Conservation (phyloP, 2,329 filamentous ascomycete genomes). For the Chrysoporthe puriensis region DNA sequence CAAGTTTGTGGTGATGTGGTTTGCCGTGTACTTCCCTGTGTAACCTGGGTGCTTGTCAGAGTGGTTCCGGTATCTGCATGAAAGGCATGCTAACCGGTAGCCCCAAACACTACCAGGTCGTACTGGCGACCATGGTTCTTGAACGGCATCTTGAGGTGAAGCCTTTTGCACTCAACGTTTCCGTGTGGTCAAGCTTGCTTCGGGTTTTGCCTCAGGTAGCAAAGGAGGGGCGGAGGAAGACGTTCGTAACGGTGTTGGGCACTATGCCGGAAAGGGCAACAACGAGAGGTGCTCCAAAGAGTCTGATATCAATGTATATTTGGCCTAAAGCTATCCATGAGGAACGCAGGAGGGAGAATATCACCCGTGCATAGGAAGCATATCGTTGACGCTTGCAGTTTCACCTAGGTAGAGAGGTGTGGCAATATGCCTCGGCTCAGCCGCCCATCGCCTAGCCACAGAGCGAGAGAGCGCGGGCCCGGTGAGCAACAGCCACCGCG, state of each 20-base stretch:
- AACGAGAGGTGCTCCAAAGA: neutral
- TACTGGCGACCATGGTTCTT: slow-evolving; percentile 58
- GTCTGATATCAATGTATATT: neutral
- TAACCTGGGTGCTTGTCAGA: slow-evolving; percentile 61
- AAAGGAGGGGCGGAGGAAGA: neutral
- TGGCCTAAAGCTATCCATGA: neutral
- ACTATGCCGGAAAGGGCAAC: neutral
- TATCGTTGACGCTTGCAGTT: neutral
- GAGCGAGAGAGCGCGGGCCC: no score
- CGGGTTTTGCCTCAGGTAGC: neutral
- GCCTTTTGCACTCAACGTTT: neutral
- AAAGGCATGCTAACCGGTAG: slow-evolving; percentile 49
- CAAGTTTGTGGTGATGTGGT: slow-evolving; percentile 72
- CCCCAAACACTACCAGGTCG: slow-evolving; percentile 61
- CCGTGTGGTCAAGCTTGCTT: neutral
- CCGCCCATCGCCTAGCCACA: neutral
- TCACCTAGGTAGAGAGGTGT: neutral
- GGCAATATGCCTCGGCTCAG: slow-evolving; percentile 17
- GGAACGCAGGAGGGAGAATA: neutral
- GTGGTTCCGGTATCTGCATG: neutral
- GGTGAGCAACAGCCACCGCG: neutral
- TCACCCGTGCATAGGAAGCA: neutral
- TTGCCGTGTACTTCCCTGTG: slow-evolving; percentile 76
- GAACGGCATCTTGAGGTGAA: slow-evolving; percentile 44
- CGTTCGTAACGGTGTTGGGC: neutral